These are phyloP conservation scores for Colletotrichum melonis DNA, from an alignment of 2,329 filamentous ascomycete genomes.

Conservation along the genomic window DNA sequence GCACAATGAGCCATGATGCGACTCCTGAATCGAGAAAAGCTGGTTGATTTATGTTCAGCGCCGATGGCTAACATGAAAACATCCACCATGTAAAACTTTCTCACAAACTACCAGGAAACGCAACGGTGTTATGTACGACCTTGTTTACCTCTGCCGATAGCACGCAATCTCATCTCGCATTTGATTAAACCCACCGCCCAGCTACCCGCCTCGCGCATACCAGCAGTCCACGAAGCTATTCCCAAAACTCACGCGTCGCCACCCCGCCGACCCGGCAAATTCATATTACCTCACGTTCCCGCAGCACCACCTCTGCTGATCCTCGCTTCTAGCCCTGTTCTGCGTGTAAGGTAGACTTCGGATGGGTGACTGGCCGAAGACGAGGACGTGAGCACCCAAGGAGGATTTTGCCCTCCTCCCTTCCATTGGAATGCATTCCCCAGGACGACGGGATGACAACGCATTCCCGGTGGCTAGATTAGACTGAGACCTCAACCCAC, in stretches of 20 bases:
- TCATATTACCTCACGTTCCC: conserved; percentile 33
- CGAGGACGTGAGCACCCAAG: neutral
- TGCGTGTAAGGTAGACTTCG: too few relatives aligned
- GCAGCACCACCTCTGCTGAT: neutral
- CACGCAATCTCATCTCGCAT: conserved; percentile 20
- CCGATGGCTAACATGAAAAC: neutral
- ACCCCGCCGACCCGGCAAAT: conserved; percentile 18
- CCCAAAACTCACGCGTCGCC: conserved; percentile 6
- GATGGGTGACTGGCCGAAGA: neutral
- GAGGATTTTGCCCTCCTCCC: neutral
- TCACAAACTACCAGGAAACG: neutral
- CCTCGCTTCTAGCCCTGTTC: neutral
- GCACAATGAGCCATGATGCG: neutral
- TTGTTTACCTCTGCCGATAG: neutral
- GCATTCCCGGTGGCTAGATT: conserved; percentile 28
- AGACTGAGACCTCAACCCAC: conserved; percentile 20
- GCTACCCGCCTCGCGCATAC: neutral
- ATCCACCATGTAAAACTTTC: neutral
- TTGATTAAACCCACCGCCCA: neutral
- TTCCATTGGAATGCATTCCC: conserved; percentile 32
- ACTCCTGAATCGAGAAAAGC: neutral
- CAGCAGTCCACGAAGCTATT: conserved; percentile 25
- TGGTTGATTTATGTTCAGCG: neutral
- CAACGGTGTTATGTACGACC: neutral
- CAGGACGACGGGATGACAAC: conserved; percentile 17